Conservation (phyloP, 306 rosid genomes). For the Adenanthera pavonina region DNA sequence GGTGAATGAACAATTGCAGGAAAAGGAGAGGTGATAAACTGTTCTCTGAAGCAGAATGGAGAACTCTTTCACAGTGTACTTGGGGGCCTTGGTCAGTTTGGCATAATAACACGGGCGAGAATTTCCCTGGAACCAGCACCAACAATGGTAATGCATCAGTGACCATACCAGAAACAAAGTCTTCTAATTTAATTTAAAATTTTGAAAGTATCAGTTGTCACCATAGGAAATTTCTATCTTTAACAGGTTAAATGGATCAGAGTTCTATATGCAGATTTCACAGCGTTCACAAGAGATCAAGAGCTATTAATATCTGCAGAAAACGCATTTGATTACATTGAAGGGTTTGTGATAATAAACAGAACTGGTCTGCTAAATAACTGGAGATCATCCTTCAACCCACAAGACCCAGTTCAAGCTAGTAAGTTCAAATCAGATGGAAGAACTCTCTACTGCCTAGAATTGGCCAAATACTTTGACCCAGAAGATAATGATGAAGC, state of each 20-base stretch:
- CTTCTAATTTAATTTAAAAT: background rate
- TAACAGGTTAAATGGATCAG: constrained; percentile 62
- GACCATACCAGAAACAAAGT: constrained; percentile 29
- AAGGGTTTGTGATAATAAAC: constrained; percentile 94
- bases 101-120: constrained; percentile 88
- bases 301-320: constrained; percentile 70
- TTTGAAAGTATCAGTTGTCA: constrained; percentile 4
- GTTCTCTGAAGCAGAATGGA: constrained; percentile 71
- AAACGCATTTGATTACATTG: constrained; percentile 75
- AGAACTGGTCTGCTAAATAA: constrained; percentile 86
- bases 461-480: constrained; percentile 83
- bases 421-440: constrained; percentile 89
- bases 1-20: constrained; percentile 62
- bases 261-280: constrained; percentile 64
- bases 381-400: constrained; percentile 95
- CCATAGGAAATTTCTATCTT: background rate
- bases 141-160: constrained; percentile 52
- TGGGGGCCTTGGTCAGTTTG: constrained; percentile 98
- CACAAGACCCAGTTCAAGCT: constrained; percentile 87
- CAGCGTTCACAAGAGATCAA: constrained; percentile 76
- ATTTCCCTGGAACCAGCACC: constrained; percentile 89
- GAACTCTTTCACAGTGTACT: constrained; percentile 91
- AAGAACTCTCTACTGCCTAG: constrained; percentile 84
- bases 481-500: constrained; percentile 44
- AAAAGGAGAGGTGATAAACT: constrained; percentile 80